Percentiles rank a stretch among this genome's conserved stretches.
These are phyloP conservation scores for Neophaeococcomyces mojaviensis DNA, from an alignment of 2,329 filamentous ascomycete species.

Conservation along the genomic window DNA sequence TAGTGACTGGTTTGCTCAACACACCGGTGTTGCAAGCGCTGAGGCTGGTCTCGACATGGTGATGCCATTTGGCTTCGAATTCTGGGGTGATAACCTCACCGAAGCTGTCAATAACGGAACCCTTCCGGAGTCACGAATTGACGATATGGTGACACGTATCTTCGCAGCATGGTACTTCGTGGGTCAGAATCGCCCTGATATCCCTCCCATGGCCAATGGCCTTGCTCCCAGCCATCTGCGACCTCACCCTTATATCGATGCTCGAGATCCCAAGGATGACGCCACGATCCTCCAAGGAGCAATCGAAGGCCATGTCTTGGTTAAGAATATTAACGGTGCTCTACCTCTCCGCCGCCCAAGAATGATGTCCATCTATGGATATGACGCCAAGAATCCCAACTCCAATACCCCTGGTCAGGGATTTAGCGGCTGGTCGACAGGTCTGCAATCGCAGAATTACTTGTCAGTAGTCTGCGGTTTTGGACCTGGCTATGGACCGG, in stretches of 20 bases:
- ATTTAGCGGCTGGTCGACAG: not conserved
- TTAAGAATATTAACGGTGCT: conserved; percentile 44
- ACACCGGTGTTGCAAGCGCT: conserved; percentile 34
- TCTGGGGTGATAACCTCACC: conserved; percentile 33
- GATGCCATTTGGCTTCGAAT: conserved; percentile 62
- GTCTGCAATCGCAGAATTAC: not conserved
- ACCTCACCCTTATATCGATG: conserved; percentile 10
- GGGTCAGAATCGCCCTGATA: conserved; percentile 36
- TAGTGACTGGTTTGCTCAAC: conserved; percentile 39
- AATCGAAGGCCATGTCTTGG: conserved; percentile 32
- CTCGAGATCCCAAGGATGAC: conserved; percentile 8
- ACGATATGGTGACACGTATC: conserved; percentile 42
- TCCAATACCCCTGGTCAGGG: conserved; percentile 2
- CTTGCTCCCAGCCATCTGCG: conserved; percentile 1
- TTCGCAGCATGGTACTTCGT: conserved; percentile 41
- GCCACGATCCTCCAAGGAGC: conserved; percentile 9
- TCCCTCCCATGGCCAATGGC: conserved; percentile 46
- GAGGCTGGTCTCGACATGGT: conserved; percentile 43
- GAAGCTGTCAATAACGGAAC: conserved; percentile 33
- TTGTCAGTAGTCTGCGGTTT: conserved; percentile 7
- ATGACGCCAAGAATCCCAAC: conserved; percentile 35
- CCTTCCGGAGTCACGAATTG: conserved; percentile 32
- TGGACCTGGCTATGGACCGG: conserved; percentile 14
- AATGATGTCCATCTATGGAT: conserved; percentile 44
- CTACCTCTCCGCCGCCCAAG: conserved; percentile 44